These are phyloP conservation scores for Atkinsonella hypoxylon DNA, from an alignment of 2,329 filamentous ascomycete species.

Conservation along the genomic window DNA sequence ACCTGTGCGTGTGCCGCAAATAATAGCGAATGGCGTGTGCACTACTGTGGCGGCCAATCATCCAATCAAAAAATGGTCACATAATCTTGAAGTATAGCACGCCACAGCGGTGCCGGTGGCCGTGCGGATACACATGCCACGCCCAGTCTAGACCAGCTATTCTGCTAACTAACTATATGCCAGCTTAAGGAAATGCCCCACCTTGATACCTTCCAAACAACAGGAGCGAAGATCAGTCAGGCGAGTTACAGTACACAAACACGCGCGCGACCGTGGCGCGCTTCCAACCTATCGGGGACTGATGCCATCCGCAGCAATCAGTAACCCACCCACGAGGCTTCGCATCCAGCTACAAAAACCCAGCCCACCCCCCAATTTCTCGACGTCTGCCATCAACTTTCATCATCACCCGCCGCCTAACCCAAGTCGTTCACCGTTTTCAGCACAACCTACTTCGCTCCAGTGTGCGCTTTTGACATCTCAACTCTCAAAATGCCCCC, in stretches of 20 bases:
- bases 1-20: no score
- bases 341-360: conserved; percentile 52
- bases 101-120: neutral
- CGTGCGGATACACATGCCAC: neutral
- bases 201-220: conserved; percentile 2
- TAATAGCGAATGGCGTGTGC: no score
- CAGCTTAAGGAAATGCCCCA: neutral
- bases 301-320: conserved; percentile 33
- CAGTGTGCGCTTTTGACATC: conserved; percentile 7
- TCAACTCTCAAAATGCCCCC: conserved; percentile 70
- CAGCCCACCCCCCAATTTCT: conserved; percentile 38
- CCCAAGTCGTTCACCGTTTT: conserved; percentile 13
- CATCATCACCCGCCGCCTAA: conserved; percentile 24
- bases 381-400: conserved; percentile 34
- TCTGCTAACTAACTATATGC: neutral
- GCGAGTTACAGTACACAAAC: conserved; percentile 4
- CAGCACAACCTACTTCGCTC: conserved; percentile 1
- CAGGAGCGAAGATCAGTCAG: conserved; percentile 4
- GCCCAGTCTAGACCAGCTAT: neutral
- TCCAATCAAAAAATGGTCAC: neutral
- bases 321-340: conserved; percentile 38
- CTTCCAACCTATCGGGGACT: conserved; percentile 7
- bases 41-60: neutral
- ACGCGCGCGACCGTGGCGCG: conserved; percentile 10
- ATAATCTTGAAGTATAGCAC: no score